Evolutionary conservation across 352 stramenopile genomes (phyloP), one percentile per base, ranked within the genome.

Genomic region (Globisporangium spinosum): DNA sequence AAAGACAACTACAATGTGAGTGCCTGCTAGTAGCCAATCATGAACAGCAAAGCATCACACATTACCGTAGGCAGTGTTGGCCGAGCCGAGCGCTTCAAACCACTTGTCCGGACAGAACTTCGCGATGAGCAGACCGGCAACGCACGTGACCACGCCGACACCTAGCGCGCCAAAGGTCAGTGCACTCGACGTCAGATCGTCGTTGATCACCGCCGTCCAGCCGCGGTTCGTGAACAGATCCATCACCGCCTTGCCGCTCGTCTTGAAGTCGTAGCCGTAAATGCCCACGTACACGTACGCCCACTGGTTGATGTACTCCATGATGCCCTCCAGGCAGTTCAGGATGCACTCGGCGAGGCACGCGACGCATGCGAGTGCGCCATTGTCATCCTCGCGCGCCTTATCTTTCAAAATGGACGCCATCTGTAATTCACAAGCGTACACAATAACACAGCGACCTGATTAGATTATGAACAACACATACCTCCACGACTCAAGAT

Each of bases 221-320:
- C 89, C 89, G 58, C 87, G 85, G 70, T 85, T 90, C 40, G 78
- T 81, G 64, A 97, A 97, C 29, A 97, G 65, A 58, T 96, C 84
- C 72, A 95, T 95, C 51, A 97, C 89, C 15, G 85, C 84, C 72
- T 95, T 97, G 66, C 89, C 89, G 69, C 86, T 93, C 34, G 76
- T 89, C 51, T 80, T 77, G 80, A 95, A 97, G 64, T 88, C 71
- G 67, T 95, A 94, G 49, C 89, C 89, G 73, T 97, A 97, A 56
- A 97, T 90, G 27, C 88, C 89, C 2, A 97, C 89, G 75, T 96
- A 97, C 17, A 94, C 85, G 73, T 94, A 97, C 3, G 89, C 96
- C 79, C 85, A 96, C 65, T 90, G 76, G 74, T 97, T 97, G 59
- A 97, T 85, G 68, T 97, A 97, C 75, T 97, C 85, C 73, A 97